These are phyloP conservation scores for Pichia scutulata DNA, from an alignment of 805 yeast genomes.

Conservation along the genomic window DNA sequence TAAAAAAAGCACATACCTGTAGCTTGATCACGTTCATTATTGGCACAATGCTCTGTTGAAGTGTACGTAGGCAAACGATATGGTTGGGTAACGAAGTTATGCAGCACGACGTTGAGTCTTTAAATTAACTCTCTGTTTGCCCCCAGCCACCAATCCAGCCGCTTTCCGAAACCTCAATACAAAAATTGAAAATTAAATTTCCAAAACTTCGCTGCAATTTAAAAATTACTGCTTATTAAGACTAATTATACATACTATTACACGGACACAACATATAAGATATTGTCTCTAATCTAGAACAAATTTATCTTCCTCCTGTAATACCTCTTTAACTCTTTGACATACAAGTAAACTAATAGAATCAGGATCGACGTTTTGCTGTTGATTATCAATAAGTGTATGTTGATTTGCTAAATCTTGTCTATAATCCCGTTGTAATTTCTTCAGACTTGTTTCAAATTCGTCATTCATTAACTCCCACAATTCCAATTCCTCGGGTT, in stretches of 20 bases:
- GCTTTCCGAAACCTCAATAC: neutral
- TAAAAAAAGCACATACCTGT: constrained; percentile 35
- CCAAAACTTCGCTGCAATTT: neutral
- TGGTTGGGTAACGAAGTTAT: neutral
- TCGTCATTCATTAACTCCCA: constrained; percentile 29
- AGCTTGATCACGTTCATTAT: constrained; percentile 57
- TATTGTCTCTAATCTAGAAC: neutral
- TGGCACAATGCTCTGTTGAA: neutral
- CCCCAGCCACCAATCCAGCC: neutral
- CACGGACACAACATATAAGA: neutral
- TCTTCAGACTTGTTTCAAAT: constrained; percentile 23
- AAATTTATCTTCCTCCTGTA: neutral
- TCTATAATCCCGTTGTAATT: constrained; percentile 8
- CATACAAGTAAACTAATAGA: neutral
- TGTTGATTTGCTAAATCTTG: neutral
- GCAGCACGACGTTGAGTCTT: neutral
- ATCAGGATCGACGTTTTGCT: neutral
- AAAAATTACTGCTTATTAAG: too few species aligned
- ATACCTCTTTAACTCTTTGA: neutral
- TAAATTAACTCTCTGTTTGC: neutral
- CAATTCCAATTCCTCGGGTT: constrained; percentile 25
- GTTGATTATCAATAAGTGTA: neutral
- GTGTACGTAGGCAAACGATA: neutral
- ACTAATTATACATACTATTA: too few species aligned
- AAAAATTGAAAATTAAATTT: too few species aligned